A percentile compares a stretch with the other conserved stretches of the same genome.
Evolutionary conservation across 108 stramenopile genomes (phyloP).

Genomic region (Cyclotella baltica): DNA sequence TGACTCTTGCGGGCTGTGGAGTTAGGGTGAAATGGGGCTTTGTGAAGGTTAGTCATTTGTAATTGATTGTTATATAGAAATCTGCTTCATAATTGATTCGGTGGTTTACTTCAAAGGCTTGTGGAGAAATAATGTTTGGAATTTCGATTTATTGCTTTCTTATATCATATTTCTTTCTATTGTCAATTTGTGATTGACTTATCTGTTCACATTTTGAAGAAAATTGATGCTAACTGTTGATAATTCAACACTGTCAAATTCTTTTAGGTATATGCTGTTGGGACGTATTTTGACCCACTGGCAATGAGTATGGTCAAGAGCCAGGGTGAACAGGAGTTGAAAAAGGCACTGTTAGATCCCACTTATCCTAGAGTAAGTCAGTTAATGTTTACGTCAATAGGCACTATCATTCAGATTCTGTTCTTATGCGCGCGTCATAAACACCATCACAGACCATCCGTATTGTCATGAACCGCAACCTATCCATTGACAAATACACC

Average conservation of each 20-base stretch:
- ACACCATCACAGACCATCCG: constrained; percentile 69
- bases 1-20: constrained; percentile 76
- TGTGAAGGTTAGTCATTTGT: constrained; percentile 66
- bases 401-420: too few species aligned
- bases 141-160: too few species aligned
- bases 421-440: too few species aligned
- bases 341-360: constrained; percentile 81
- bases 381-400: not conserved
- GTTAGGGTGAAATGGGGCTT: constrained; percentile 90
- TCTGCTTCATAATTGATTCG: not conserved
- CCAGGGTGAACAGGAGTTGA: constrained; percentile 45
- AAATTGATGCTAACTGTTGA: too few species aligned
- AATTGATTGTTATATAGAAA: not conserved
- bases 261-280: constrained; percentile 83
- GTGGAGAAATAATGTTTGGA: too few species aligned
- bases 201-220: too few species aligned
- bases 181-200: too few species aligned
- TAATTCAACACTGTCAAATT: too few species aligned
- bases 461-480: constrained; percentile 87
- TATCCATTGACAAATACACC: constrained; percentile 88
- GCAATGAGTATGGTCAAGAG: constrained; percentile 82
- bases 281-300: constrained; percentile 82
- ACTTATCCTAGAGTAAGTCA: constrained; percentile 64
- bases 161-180: too few species aligned
- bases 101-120: too few species aligned